Percentiles rank a stretch among this genome's conserved stretches.
Conservation (phyloP, 176 grass and related monocot genomes). For the Carex littledalei region DNA sequence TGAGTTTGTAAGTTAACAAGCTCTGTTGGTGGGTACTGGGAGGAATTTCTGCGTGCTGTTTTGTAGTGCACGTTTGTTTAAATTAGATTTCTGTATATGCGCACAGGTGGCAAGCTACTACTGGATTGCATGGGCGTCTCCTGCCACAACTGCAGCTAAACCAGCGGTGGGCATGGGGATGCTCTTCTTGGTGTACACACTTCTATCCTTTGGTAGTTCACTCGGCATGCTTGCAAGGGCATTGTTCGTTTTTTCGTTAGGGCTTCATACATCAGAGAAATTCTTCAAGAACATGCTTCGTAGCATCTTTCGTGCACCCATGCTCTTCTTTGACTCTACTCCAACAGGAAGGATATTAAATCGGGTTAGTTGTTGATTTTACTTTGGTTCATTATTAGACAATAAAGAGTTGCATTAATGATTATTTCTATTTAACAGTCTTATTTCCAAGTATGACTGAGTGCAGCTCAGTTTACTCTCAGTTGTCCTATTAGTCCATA, state of each 20-base stretch:
- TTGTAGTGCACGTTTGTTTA: not conserved
- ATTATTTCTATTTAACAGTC: not conserved
- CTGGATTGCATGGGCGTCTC: slow-evolving; percentile 91
- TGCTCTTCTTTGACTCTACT: slow-evolving; percentile 98
- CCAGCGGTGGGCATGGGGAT: slow-evolving; percentile 44
- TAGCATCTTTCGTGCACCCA: slow-evolving; percentile 71
- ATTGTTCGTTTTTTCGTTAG: slow-evolving; percentile 43
- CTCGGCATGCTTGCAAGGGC: slow-evolving; percentile 53
- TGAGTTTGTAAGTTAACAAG: not conserved
- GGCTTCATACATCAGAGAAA: slow-evolving; percentile 63
- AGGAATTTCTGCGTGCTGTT: not conserved
- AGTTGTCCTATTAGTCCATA: not conserved
- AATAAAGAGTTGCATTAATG: not conserved
- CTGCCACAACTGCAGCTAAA: slow-evolving; percentile 44
- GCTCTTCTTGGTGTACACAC: slow-evolving; percentile 64
- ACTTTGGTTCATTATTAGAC: not conserved
- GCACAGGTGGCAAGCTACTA: slow-evolving; percentile 71
- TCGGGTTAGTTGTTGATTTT: slow-evolving; percentile 44
- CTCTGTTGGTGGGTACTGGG: not conserved
- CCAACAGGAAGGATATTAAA: slow-evolving; percentile 95
- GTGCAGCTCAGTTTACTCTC: not conserved
- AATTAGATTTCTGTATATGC: not conserved
- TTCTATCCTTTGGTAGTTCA: slow-evolving; percentile 58
- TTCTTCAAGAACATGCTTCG: slow-evolving; percentile 84
- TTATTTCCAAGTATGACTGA: not conserved